Percentiles rank a stretch among this genome's conserved stretches.
These are phyloP conservation scores for Boletus subparvulus DNA, from an alignment of 768 basidiomycete species.

Conservation along the genomic window DNA sequence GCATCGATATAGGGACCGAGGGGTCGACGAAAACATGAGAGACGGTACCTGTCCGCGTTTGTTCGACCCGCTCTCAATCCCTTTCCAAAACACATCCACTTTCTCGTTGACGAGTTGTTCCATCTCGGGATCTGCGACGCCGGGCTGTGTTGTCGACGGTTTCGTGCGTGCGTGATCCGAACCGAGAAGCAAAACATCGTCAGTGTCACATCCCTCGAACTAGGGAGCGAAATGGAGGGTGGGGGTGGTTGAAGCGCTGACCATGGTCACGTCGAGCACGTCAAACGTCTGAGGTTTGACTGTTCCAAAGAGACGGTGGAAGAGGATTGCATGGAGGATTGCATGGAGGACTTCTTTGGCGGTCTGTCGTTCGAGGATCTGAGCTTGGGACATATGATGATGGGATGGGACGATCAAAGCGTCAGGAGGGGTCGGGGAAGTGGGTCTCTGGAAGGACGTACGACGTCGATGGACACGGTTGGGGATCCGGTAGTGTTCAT, in stretches of 20 bases:
- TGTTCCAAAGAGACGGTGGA: conserved; percentile 80
- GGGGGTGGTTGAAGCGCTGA: conserved; percentile 31
- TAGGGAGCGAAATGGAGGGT: neutral
- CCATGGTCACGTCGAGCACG: conserved; percentile 83
- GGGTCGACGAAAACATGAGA: neutral
- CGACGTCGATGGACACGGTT: conserved; percentile 33
- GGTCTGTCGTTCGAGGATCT: conserved; percentile 73
- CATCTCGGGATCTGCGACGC: conserved; percentile 70
- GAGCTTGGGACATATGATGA: neutral
- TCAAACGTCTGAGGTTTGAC: conserved; percentile 77
- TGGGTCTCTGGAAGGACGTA: conserved; percentile 1
- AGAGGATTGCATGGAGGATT: conserved; percentile 78
- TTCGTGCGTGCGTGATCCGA: neutral
- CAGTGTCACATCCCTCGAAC: neutral
- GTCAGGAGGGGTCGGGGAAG: neutral
- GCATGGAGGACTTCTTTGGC: conserved; percentile 74
- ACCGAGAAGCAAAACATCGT: neutral
- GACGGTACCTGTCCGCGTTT: conserved; percentile 66
- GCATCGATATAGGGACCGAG: neutral
- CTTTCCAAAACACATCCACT: conserved; percentile 78
- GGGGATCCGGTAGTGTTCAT: conserved; percentile 3
- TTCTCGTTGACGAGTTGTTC: conserved; percentile 72
- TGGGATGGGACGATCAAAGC: neutral
- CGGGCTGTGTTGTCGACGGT: conserved; percentile 52
- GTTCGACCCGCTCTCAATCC: conserved; percentile 57